These are phyloP conservation scores for Psilocybe mexicana DNA, from an alignment of 1,284 basidiomycete genomes.

Conservation along the genomic window DNA sequence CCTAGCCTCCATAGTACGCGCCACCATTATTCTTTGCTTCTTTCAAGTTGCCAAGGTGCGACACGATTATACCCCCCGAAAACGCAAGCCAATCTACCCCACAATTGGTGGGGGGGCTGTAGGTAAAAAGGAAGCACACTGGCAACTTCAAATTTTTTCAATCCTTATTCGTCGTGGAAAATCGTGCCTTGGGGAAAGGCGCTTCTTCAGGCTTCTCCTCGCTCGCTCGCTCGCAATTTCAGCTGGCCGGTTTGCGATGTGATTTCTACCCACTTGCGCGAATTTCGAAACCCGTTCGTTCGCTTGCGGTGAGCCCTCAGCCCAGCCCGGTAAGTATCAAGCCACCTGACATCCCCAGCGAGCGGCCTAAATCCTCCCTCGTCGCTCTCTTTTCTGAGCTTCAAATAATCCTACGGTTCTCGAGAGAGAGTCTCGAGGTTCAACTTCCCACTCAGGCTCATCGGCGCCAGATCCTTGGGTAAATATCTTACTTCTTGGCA, in stretches of 20 bases:
- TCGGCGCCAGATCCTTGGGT: constrained; percentile 8
- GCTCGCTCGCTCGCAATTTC: too few species aligned
- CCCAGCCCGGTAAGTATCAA: too few species aligned
- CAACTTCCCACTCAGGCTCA: constrained; percentile 1
- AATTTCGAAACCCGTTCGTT: background rate
- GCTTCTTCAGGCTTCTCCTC: too few species aligned
- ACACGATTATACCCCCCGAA: too few species aligned
- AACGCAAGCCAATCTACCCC: background rate
- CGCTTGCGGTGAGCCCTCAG: background rate
- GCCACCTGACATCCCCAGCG: background rate
- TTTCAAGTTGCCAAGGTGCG: background rate
- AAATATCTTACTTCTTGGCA: constrained; percentile 3
- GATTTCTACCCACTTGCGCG: too few species aligned
- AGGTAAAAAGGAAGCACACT: too few species aligned
- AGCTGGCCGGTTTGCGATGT: too few species aligned
- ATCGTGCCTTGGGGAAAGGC: too few species aligned
- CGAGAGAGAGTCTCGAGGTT: background rate
- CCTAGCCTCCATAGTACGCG: too few species aligned
- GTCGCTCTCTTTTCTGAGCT: background rate
- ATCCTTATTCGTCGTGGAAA: too few species aligned
- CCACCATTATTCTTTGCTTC: background rate
- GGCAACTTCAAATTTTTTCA: too few species aligned
- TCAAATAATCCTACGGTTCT: too few species aligned
- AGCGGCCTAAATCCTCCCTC: background rate
- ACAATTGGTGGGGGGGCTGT: background rate